Conservation (phyloP, 305 asterid genomes). For the Plantago lanceolata region DNA sequence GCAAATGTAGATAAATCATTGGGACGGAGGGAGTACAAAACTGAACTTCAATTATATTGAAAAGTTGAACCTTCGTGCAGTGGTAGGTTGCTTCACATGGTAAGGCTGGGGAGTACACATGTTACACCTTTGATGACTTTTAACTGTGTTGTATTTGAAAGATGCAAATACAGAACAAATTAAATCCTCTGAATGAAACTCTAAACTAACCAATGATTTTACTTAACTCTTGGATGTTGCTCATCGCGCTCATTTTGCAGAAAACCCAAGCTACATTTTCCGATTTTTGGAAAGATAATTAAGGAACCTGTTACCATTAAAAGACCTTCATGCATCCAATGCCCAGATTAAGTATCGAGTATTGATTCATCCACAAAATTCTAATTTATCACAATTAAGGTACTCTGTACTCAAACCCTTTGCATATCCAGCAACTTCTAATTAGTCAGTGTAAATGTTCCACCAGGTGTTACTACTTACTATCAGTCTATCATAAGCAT, state of each 20-base stretch:
- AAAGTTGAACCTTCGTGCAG: no score
- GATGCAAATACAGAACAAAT: no score
- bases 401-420: neutral
- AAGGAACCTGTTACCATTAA: neutral
- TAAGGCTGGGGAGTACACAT: no score
- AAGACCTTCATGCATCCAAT: neutral
- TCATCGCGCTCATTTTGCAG: neutral
- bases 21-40: no score
- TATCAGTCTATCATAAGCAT: conserved; percentile 7
- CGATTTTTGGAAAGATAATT: neutral
- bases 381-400: neutral
- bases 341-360: neutral
- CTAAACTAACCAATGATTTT: neutral
- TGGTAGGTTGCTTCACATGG: no score
- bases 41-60: no score
- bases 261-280: neutral
- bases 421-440: neutral
- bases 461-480: neutral
- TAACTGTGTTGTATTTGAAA: no score
- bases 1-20: no score
- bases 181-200: neutral
- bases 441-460: neutral
- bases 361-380: neutral
- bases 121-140: no score
- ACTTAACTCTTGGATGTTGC: neutral